Evolutionary conservation across 2,329 filamentous ascomycete genomes (phyloP), one percentile per base, ranked within the genome.

Genomic region (Zymoseptoria brevis): DNA sequence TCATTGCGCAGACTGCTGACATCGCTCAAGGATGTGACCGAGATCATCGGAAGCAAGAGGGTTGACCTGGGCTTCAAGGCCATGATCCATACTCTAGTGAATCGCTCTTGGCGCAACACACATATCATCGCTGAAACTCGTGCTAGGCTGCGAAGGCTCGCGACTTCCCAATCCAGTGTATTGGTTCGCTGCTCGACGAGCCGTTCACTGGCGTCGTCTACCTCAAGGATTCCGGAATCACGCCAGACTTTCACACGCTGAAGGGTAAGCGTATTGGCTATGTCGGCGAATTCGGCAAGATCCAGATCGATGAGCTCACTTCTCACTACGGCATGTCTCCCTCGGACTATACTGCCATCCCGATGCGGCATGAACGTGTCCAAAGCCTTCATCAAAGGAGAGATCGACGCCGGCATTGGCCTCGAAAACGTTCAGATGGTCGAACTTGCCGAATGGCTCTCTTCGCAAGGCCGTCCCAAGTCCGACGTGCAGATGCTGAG

Each of bases 341-440:
- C 0, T 75, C 78, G 5, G 87, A 90, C 76, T 90, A 91, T 79
- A 88, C 85, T 0, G 87, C 87, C 41, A 81, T 91, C 7, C 7
- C 86, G 88, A 59, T 90, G 87, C 71, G 88, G 88, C 63, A 91
- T 90, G 88, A 90, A 91, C 73, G 86, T 91, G 54, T 85, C 84
- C 72, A 87, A 87, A 72, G 87, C 87, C 67, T 89, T 90, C 74
- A 88, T 87, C 73, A 79, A 81, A 60, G 87, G 87, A 65, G 80
- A 81, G 48, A 89, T 90, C 65, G 86, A 90, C 70, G 88, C 88
- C 19, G 88, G 88, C 41, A 84, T 89, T 68, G 88, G 88, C 19
- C 83, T 91, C 4, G 88, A 90, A 74, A 91, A 91, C 69, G 87
- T 90, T 6, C 88, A 91, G 74, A 90, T 90, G 87, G 88, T 90